Evolutionary conservation across 2,329 filamentous ascomycete species (phyloP).

Genomic region (Colletotrichum nymphaeae): DNA sequence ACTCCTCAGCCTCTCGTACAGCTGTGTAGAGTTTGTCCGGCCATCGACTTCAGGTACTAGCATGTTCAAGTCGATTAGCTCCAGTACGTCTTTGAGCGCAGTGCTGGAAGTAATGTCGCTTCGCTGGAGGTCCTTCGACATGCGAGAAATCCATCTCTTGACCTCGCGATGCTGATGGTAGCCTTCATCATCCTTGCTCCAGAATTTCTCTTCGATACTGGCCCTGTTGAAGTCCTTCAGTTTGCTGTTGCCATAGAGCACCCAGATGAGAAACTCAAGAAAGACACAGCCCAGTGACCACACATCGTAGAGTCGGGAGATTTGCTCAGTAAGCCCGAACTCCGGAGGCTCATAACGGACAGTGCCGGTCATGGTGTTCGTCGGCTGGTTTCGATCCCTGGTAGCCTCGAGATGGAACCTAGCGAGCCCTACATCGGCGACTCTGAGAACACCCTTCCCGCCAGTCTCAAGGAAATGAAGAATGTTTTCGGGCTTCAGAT

Average conservation of each 20-base stretch:
- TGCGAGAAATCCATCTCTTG: neutral
- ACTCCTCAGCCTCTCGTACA: neutral
- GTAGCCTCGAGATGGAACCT: neutral
- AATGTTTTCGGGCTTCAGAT: slow-evolving; percentile 5
- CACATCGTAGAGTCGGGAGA: slow-evolving; percentile 39
- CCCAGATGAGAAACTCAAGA: slow-evolving; percentile 43
- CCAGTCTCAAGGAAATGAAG: neutral
- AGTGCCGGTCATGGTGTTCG: neutral
- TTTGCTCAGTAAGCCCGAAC: neutral
- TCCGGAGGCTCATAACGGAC: slow-evolving; percentile 28
- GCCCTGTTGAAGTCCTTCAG: neutral
- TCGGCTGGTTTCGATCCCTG: neutral
- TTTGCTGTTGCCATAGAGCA: slow-evolving; percentile 27
- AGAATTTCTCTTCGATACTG: neutral
- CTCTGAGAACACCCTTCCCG: neutral
- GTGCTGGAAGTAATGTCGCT: neutral
- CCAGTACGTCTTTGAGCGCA: neutral
- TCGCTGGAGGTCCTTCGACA: neutral
- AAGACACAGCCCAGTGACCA: slow-evolving; percentile 45
- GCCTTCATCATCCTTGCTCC: neutral
- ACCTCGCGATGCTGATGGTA: neutral
- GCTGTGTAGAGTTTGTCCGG: neutral
- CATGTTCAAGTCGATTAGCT: neutral
- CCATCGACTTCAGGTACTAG: neutral
- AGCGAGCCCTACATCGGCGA: neutral